phyloP scores from a whole-genome alignment of 169 alveolate species.

The Besnoitia besnoiti region DNA sequence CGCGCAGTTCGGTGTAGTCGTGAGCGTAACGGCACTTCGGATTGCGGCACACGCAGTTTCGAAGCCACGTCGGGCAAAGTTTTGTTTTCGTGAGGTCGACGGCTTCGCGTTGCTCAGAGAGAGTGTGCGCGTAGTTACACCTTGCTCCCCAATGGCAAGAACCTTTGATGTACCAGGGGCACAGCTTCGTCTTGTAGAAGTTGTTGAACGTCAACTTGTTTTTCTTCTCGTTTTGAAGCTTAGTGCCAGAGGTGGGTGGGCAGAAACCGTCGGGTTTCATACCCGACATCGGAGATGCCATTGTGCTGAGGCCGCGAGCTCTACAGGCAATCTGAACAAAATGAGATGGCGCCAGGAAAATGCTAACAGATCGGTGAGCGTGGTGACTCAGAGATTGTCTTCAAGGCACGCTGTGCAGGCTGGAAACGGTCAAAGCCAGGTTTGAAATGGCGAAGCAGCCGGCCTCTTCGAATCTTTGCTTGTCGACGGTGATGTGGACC shows the following conservation, averaged over 20 bases:
- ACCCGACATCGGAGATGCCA: not conserved
- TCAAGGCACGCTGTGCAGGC: too few relatives aligned
- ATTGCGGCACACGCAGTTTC: constrained; percentile 69
- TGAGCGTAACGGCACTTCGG: constrained; percentile 74
- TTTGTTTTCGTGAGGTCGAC: constrained; percentile 76
- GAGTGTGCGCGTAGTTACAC: constrained; percentile 76
- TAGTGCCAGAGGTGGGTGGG: not conserved
- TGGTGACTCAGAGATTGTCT: too few relatives aligned
- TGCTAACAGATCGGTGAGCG: too few relatives aligned
- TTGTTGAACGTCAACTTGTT: constrained; percentile 42
- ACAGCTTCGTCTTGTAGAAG: constrained; percentile 75
- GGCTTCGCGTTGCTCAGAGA: constrained; percentile 72
- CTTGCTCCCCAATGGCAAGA: constrained; percentile 72
- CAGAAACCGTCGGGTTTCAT: not conserved
- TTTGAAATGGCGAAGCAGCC: too few relatives aligned
- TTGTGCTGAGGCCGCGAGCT: not conserved
- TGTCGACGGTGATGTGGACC: too few relatives aligned
- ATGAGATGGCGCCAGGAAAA: not conserved
- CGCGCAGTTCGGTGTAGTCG: constrained; percentile 73
- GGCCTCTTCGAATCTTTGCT: too few relatives aligned
- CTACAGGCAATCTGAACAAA: not conserved
- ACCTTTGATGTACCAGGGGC: constrained; percentile 77
- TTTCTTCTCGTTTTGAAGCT: constrained; percentile 1
- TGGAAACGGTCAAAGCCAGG: too few relatives aligned
- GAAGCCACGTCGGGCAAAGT: constrained; percentile 72